phyloP scores from a whole-genome alignment of 2,329 filamentous ascomycete species.

The Fusarium sp. region DNA sequence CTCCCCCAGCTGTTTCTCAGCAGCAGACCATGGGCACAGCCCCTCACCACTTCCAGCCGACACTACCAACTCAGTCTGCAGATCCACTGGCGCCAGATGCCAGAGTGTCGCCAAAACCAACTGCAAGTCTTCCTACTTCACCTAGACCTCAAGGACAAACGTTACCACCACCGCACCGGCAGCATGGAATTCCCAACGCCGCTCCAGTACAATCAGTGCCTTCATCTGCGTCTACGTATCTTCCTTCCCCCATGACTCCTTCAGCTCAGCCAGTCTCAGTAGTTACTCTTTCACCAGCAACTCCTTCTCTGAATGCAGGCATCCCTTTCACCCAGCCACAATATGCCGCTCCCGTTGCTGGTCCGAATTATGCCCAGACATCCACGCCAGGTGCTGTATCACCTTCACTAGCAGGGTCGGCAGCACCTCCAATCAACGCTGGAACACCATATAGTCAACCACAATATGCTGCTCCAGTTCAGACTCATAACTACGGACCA shows the following conservation, averaged over 20 bases:
- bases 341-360: constrained; percentile 34
- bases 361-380: constrained; percentile 22
- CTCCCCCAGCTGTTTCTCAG: constrained; percentile 15
- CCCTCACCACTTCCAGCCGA: constrained; percentile 44
- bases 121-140: constrained; percentile 21
- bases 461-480: constrained; percentile 36
- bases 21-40: constrained; percentile 32
- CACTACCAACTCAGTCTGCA: constrained; percentile 5
- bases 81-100: constrained; percentile 7
- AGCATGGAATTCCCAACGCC: constrained; percentile 27
- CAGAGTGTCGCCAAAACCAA: constrained; percentile 18
- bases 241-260: constrained; percentile 30
- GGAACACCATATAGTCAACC: constrained; percentile 38
- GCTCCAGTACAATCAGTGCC: constrained; percentile 25
- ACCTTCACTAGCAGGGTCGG: constrained; percentile 3
- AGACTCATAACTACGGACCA: constrained; percentile 24
- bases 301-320: constrained; percentile 22
- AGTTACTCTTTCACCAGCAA: constrained; percentile 16
- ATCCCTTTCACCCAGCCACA: constrained; percentile 38
- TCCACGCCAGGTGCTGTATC: constrained; percentile 10
- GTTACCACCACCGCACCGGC: constrained; percentile 9
- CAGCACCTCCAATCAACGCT: constrained; percentile 17
- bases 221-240: constrained; percentile 20
- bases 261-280: constrained; percentile 18
- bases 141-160: constrained; percentile 15